These are phyloP conservation scores for Calonectria hawksworthii DNA, from an alignment of 2,329 filamentous ascomycete genomes.

Conservation along the genomic window DNA sequence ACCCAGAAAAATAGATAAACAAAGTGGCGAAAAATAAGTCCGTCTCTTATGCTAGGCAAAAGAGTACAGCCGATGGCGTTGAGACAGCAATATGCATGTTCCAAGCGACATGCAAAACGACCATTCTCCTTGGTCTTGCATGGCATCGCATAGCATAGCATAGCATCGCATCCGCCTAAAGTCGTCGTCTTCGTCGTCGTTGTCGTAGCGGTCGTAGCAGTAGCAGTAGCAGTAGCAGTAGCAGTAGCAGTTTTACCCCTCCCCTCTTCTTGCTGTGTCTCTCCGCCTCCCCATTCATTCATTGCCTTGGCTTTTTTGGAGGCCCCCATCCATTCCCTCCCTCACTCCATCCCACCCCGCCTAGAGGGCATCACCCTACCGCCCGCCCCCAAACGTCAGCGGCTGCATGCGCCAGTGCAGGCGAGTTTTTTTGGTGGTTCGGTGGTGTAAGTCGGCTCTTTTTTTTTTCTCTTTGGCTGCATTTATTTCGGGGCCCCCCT, in stretches of 20 bases:
- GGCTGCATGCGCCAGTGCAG: conserved; percentile 18
- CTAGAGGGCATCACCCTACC: conserved; percentile 7
- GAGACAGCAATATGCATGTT: not conserved
- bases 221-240: too few species aligned
- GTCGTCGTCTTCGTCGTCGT: not conserved
- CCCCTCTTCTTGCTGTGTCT: too few species aligned
- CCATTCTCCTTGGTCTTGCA: not conserved
- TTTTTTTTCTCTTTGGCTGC: conserved; percentile 1
- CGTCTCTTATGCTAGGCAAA: not conserved
- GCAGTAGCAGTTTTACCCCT: too few species aligned
- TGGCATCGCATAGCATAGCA: conserved; percentile 12
- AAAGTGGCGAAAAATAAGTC: not conserved
- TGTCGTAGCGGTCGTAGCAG: not conserved
- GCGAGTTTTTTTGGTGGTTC: not conserved
- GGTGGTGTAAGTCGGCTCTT: conserved; percentile 9
- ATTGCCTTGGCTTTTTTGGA: not conserved
- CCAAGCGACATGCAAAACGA: not conserved
- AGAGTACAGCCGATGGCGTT: not conserved
- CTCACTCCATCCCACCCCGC: too few species aligned
- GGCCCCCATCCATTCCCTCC: not conserved
- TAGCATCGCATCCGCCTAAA: not conserved
- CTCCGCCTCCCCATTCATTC: not conserved
- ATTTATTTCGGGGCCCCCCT: too few species aligned
- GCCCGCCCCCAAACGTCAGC: conserved; percentile 16
- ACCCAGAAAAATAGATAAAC: conserved; percentile 9